Evolutionary conservation across 2,329 filamentous ascomycete genomes (phyloP).

Genomic region (Teratosphaeriaceae sp.): DNA sequence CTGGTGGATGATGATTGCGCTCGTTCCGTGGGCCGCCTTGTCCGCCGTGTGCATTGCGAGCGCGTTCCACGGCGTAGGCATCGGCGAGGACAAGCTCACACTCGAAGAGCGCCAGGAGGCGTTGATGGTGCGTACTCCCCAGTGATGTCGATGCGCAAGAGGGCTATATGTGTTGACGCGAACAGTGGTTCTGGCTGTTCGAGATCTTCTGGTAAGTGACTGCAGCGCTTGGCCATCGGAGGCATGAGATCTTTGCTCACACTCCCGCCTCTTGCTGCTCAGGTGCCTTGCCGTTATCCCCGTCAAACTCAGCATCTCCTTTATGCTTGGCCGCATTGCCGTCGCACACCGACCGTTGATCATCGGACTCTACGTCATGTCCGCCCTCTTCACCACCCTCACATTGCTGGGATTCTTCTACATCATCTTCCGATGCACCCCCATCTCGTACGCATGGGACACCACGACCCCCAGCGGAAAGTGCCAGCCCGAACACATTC

Average conservation of each 20-base stretch:
- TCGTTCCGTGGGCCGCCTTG: not conserved
- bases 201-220: slow-evolving; percentile 2
- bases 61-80: slow-evolving; percentile 1
- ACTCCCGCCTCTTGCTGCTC: no score
- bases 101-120: not conserved
- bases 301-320: not conserved
- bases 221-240: no score
- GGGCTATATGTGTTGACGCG: no score
- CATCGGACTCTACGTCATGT: not conserved
- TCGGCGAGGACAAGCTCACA: not conserved
- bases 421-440: slow-evolving; percentile 2
- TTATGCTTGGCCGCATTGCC: slow-evolving; percentile 2
- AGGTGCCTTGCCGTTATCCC: not conserved
- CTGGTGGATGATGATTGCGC: slow-evolving; percentile 1
- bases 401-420: not conserved
- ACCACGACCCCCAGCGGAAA: not conserved
- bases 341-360: not conserved
- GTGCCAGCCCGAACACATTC: not conserved
- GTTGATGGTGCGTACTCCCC: not conserved
- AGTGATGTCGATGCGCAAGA: no score
- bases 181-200: slow-evolving; percentile 2
- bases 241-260: no score
- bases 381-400: not conserved
- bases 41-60: not conserved
- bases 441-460: slow-evolving; percentile 2